A percentile compares a stretch with the other conserved stretches of the same genome.
Conservation (phyloP, 345 rosid species). For the Lepidium sativum region DNA sequence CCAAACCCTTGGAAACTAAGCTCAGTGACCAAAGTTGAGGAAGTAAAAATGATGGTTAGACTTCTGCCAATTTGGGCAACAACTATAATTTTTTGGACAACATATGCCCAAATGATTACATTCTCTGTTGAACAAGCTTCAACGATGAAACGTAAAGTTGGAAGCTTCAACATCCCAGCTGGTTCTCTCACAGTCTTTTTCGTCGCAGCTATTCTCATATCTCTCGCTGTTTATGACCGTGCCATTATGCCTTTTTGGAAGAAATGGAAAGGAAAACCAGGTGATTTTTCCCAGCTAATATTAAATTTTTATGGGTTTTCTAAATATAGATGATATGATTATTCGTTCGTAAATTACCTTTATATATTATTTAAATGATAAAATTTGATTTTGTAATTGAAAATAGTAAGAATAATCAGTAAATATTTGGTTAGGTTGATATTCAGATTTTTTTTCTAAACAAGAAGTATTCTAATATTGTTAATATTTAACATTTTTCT, state of each 20-base stretch:
- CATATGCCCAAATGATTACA: conserved; percentile 62
- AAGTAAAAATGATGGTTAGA: conserved; percentile 48
- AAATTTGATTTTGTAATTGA: too few species aligned
- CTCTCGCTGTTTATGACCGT: conserved; percentile 46
- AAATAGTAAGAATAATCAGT: too few species aligned
- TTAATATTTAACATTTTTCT: too few species aligned
- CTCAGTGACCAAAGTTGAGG: conserved; percentile 51
- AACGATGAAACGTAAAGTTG: conserved; percentile 49
- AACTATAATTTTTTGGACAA: conserved; percentile 54
- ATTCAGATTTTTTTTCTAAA: too few species aligned
- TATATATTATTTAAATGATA: too few species aligned
- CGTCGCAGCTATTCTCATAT: conserved; percentile 43
- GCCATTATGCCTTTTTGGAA: conserved; percentile 42
- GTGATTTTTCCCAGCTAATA: background rate
- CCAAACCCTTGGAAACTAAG: conserved; percentile 46
- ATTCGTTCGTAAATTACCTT: too few species aligned
- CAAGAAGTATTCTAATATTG: too few species aligned
- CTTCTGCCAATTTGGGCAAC: conserved; percentile 63
- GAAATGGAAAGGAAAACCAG: conserved; percentile 50
- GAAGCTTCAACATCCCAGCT: conserved; percentile 49
- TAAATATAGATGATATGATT: too few species aligned
- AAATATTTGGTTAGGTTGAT: too few species aligned
- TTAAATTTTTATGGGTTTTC: too few species aligned
- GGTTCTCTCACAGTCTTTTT: conserved; percentile 59
- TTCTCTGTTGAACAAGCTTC: conserved; percentile 72